Base-by-base conservation (phyloP, 129 eudicot genomes). In the Flaveria robusta region DNA sequence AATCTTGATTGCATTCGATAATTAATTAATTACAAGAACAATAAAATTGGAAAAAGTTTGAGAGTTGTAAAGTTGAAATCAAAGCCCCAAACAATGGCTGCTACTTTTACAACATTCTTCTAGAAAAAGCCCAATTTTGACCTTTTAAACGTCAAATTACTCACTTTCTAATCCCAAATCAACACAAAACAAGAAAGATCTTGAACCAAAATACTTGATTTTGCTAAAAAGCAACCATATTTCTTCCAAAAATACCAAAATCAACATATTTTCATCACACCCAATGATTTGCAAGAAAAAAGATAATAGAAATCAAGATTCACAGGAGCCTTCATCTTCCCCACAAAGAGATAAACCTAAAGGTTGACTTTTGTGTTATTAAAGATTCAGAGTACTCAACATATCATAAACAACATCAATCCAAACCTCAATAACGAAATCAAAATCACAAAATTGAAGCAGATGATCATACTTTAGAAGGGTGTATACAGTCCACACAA, bases 401-500 rank as follows among this genome's bases (percentile, higher is more conserved):
- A 75, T 34, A 76, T 62, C 41, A 74, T 59, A 58, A 49, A 41
- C 14, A 20, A 3, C 31, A 13, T 43, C 45, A 26, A 75, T 62
- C 39, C 7, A 34, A 51, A 65, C 18, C 37, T 56, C 56, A 60
- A 43, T 0, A 65, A 29, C 16, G 9, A 19, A 34, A 41, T 42
- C 43, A 75, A 51, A 66, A 62, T 51, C 52, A 45, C 60, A 11
- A 9, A 75, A 14, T 18, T 2, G 13, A 9, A 55, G 43, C 72
- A 29, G 60, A 22, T 22, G n/a, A 75, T 12, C 79, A 59, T 87
- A 94, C 99, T 89, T 94, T 85, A 91, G 63, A 84, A 94, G 88
- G 83, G 99, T 84, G 74, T 89, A 87, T 12, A 87, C 75, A 52
- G 99, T 89, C 99, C 99, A 91, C 18, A 58, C 88, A 91, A 89